Evolutionary conservation across 805 yeast genomes (phyloP), one percentile per base, ranked within the genome.

Genomic region (Lipomyces orientalis): DNA sequence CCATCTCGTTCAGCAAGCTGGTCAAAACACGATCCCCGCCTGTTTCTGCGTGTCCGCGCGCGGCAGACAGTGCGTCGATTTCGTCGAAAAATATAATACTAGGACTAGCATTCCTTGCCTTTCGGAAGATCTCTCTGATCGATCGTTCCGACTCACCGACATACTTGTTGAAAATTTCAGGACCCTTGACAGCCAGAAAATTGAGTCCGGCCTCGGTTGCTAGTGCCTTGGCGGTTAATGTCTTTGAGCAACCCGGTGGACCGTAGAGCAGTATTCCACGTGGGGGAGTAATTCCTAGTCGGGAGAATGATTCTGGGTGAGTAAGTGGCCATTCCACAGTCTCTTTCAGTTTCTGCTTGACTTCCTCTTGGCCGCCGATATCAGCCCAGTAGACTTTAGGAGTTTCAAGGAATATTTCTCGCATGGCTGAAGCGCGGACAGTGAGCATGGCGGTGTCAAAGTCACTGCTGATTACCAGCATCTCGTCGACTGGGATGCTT

Each of bases 161-260:
- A 75, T 90, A 94, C 78, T 95, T 94, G 79, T 92, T 94, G 76
- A 94, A 90, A 43, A 94, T 86, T 78, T 94, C 99, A 0, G 99
- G 99, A 0, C 99, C 99, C 77, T 95, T 95, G 7, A 94, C 97
- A 0, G 98, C 97, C 62, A 94, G 78, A 77, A 94, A 94, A 74
- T 94, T 94, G 60, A 94, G 84, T 0, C 98, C 98, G 1, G 97
- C 90, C 79, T 94, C 99, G 0, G 97, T 90, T 0, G 98, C 98
- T 37, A 94, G 80, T 0, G 98, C 98, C 75, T 94, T 94, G 1
- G 98, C 98, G 0, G 97, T 91, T 69, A 94, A 79, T 0, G 99
- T 94, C 75, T 94, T 94, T 10, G 98, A 93, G 80, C 98, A 94
- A 16, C 99, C 99, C 0, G 99, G 98, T 0, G 99, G 99, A 0